Percentiles rank a stretch among this genome's conserved stretches.
These are phyloP conservation scores for Crataegus laevigata DNA, from an alignment of 306 rosid genomes.

Conservation along the genomic window DNA sequence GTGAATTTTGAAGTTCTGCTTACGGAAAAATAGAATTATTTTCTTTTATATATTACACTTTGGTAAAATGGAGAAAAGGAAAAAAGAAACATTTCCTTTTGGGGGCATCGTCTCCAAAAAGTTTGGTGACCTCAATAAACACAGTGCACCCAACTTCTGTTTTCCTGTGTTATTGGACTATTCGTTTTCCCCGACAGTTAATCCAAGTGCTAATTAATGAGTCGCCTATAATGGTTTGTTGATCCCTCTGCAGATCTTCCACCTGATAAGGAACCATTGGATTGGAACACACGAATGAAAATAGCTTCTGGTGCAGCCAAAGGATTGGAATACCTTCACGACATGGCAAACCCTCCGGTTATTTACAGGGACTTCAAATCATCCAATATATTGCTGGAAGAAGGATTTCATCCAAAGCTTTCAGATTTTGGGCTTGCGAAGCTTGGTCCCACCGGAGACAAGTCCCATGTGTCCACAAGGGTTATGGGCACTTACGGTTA, in stretches of 20 bases:
- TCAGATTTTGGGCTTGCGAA: constrained; percentile 95
- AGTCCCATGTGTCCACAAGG: constrained; percentile 86
- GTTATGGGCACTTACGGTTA: constrained; percentile 96
- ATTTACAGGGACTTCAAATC: constrained; percentile 91
- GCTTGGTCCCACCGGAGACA: constrained; percentile 91
- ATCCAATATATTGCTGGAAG: constrained; percentile 79
- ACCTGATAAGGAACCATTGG: constrained; percentile 68
- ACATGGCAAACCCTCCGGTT: constrained; percentile 86
- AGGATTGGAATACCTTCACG: constrained; percentile 83
- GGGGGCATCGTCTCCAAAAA: background rate
- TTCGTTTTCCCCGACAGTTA: background rate
- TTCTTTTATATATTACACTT: background rate
- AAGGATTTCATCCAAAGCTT: constrained; percentile 80
- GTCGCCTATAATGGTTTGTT: background rate
- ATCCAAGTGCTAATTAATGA: background rate
- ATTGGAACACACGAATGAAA: constrained; percentile 91
- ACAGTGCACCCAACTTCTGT: background rate
- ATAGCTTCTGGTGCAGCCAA: constrained; percentile 88
- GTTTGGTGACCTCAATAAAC: background rate
- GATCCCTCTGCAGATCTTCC: constrained; percentile 56
- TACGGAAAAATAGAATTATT: background rate
- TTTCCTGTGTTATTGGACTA: background rate
- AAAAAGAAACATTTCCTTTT: background rate
- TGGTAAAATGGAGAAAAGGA: background rate
- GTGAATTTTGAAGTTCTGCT: background rate